Evolutionary conservation across 768 basidiomycete species (phyloP), one percentile per base, ranked within the genome.

Genomic region (Tricholoma matsutake): DNA sequence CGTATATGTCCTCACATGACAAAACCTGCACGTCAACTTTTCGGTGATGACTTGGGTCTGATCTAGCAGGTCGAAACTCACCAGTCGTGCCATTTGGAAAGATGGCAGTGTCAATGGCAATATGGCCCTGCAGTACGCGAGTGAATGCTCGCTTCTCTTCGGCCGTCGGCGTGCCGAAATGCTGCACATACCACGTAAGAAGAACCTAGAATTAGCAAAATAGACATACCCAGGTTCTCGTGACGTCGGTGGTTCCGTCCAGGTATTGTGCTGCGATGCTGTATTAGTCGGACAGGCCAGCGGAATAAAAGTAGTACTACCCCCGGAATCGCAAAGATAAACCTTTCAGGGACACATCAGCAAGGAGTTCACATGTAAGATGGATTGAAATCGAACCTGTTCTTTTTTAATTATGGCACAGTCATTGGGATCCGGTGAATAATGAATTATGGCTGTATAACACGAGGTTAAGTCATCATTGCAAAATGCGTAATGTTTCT

Each of bases 241-340:
- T 96, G 14, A 91, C 91, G 69, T 99, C 96, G 1, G 97, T 99
- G 0, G 96, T 98, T 9, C 96, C 96, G 65, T 98, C 96, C 34
- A 85, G 52, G 39, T 64, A 69, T 62, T 69, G 68, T 29, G 64
- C 68, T 68, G 43, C 9, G 3, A 31, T 53, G 32, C n/a, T 14
- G 29, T 1, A 25, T 53, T 31, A 53, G 51, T 8, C 8, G 6
- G 6, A 16, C 6, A 31, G 16, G 9, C 28, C n/a, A 53, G 11
- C 8, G 8, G 3, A 37, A 25, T 20, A 9, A 56, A 29, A n/a
- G 14, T 54, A 20, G 4, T 5, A 3, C 64, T 65, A 86, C 91
- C 92, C 69, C 96, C 96, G 39, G 92, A 94, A 70, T 98, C 96
- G 66, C 95, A 75, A 37, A 79, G 69, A 61, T 76, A 79, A 5